These are phyloP conservation scores for Sporisorium iseilematis-ciliati DNA, from an alignment of 1,284 basidiomycete species.

Conservation along the genomic window DNA sequence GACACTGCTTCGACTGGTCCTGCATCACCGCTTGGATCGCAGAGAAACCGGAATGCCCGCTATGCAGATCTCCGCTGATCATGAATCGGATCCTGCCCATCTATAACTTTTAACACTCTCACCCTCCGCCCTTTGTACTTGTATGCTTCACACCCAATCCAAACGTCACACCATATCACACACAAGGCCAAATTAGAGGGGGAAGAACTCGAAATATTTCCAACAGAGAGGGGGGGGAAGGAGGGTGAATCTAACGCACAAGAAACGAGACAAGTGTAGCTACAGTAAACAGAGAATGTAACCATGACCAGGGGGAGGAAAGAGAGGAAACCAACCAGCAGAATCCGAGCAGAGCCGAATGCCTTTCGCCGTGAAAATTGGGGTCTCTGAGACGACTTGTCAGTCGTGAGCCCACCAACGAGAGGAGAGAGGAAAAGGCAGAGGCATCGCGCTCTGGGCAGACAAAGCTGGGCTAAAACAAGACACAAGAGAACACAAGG, in stretches of 20 bases:
- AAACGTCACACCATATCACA: not conserved
- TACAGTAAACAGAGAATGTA: not conserved
- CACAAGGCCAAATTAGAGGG: not conserved
- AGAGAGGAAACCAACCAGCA: constrained; percentile 36
- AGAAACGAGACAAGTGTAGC: not conserved
- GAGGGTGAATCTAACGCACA: constrained; percentile 3
- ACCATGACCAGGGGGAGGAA: not conserved
- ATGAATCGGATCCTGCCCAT: constrained; percentile 49
- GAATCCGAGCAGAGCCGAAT: constrained; percentile 44
- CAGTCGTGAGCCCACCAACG: constrained; percentile 42
- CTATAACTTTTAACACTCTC: constrained; percentile 53
- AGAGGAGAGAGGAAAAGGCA: not conserved
- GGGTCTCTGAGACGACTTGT: constrained; percentile 40
- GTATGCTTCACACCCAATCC: not conserved
- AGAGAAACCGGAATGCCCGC: constrained; percentile 75
- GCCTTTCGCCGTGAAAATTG: constrained; percentile 5
- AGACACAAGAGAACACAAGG: not conserved
- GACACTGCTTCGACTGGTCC: constrained; percentile 93
- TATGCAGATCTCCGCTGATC: constrained; percentile 49
- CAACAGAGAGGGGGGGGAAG: constrained; percentile 3
- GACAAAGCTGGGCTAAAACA: constrained; percentile 36
- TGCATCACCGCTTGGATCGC: constrained; percentile 89
- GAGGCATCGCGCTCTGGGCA: constrained; percentile 49
- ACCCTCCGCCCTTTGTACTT: not conserved
- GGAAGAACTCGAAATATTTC: constrained; percentile 6